Conservation (phyloP, 148 eudicot genomes). For the Rhododendron ferrugineum region DNA sequence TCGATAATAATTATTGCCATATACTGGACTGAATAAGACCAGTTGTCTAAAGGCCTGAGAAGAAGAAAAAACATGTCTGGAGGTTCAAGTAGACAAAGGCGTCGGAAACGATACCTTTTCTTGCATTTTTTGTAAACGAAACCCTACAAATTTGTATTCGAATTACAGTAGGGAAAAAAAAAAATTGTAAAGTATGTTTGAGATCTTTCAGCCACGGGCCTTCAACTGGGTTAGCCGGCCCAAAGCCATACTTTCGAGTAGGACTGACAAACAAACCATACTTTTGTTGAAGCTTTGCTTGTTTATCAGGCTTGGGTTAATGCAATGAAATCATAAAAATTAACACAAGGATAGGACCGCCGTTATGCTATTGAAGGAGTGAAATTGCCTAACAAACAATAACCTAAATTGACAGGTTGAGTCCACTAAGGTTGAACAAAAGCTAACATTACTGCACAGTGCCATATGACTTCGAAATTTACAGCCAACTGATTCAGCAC, state of each 20-base stretch:
- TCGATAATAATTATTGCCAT: neutral
- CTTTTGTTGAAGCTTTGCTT: neutral
- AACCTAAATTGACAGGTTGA: neutral
- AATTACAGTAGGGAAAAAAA: neutral
- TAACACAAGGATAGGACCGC: neutral
- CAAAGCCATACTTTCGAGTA: neutral
- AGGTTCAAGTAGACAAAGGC: neutral
- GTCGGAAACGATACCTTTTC: neutral
- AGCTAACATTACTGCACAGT: neutral
- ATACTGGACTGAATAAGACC: neutral
- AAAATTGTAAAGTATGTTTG: neutral
- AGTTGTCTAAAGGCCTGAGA: neutral
- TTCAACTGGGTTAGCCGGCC: neutral
- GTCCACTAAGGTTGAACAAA: neutral
- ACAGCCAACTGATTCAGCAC: neutral
- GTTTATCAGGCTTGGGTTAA: neutral
- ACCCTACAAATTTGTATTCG: neutral
- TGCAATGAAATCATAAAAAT: neutral
- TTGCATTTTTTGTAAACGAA: neutral
- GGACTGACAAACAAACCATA: neutral
- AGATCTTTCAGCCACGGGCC: neutral
- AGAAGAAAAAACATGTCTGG: neutral
- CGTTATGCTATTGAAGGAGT: neutral
- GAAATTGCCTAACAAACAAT: neutral
- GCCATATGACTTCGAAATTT: neutral